Base-by-base conservation (phyloP, 169 alveolate genomes). In the Eimeria acervulina region DNA sequence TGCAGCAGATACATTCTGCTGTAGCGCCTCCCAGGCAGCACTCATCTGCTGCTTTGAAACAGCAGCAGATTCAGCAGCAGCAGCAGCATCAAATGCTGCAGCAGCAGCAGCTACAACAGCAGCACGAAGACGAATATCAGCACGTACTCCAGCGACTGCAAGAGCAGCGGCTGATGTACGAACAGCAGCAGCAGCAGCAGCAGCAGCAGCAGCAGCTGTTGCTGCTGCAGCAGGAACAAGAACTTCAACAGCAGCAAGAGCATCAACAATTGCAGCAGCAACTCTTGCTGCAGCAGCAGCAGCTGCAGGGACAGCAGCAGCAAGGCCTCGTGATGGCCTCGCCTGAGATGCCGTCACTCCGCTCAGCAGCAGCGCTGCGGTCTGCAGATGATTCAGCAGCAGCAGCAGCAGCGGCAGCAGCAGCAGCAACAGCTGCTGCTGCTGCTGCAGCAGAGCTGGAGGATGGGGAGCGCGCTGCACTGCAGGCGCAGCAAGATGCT, bases 401-500 rank as follows among this genome's bases (percentile, higher is more conserved):
- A 47, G 5, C 74, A 23, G 74, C 74, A 63, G 74, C 74, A 4
- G 63, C 33, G 1, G 88, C 88, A 8, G 55, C 88, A 8, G 88
- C 88, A 8, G 88, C 88, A 6, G 88, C 88, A 7, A 61, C 88
- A 4, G 59, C 88, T 40, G 88, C 88, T 2, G 88, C 88, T 12
- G 61, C 88, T 6, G 88, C 61, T 12, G 88, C 88, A 36, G 88
- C 88, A 36, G 88, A 36, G 88, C 88, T 78, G 2, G 88, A 78
- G 19, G 88, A 78, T 23, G 88, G 88, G 23, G 88, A 78, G 63
- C 88, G 38, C 10, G 88, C 88, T 10, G 88, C 88, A 23, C 88
- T 36, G 88, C 88, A 78, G 61, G 88, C 88, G 88, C 88, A 78
- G 88, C 88, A 78, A 23, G 88, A 78, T 78, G 88, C 88, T 17